Evolutionary conservation across 768 basidiomycete genomes (phyloP), one percentile per base, ranked within the genome.

Genomic region (Boletus barrowsii): DNA sequence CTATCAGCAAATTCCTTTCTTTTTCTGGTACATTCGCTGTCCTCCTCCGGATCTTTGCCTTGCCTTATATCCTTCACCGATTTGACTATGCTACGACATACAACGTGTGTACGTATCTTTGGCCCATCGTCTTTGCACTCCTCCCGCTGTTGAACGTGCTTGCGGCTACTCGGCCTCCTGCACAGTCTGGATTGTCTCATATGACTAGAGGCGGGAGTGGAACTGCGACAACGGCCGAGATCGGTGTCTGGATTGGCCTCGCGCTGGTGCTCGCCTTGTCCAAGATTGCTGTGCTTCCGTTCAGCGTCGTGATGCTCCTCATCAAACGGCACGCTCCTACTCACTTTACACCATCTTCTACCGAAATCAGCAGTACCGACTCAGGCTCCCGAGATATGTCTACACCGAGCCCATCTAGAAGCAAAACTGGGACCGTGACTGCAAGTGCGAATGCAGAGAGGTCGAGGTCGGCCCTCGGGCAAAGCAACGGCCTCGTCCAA

Each of bases 401-500:
- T 3, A 8, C 32, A 33, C 32, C 8, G 2, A 8, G 32, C 32
- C 24, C 24, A 24, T 5, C 5, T 24, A 5, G 24, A 24, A 24
- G 24, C 5, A 24, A 24, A 24, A 24, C 24, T 24, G 4, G 24
- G 24, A 33, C 32, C 32, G 8, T 10, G 32, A 33, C 32, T 10
- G 8, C 32, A 5, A 24, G 24, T 24, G 24, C 24, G 32, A 13
- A 32, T 8, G 9, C 32, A 32, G 11, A 2, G 32, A 1, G 13
- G 3, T 24, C 42, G 11, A 9, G 17, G 3, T 42, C 49, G 36
- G 17, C 47, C 17, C 49, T 51, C 3, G 49, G 49, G 0, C 75
- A 76, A n/a, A 80, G 81, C 7, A 86, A 85, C 54, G 85, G 84
- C 15, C 74, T 87, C 14, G 77, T 82, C 14, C 81, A 84, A 56